These are phyloP conservation scores for Ormosia semicastrata DNA, from an alignment of 306 rosid species.

Conservation along the genomic window DNA sequence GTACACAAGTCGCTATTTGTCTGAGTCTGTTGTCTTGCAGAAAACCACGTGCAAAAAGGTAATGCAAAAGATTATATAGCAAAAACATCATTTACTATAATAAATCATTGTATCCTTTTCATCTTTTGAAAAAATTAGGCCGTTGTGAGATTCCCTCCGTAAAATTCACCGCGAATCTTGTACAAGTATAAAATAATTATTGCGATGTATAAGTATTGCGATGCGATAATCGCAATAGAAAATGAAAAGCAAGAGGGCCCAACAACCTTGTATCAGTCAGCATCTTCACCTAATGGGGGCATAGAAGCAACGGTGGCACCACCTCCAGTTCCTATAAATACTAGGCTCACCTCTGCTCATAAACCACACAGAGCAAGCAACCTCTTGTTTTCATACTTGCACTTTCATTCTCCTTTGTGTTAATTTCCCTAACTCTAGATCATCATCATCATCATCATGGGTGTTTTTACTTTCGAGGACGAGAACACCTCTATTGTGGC, in stretches of 20 bases:
- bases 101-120: no score
- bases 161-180: no score
- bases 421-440: background rate
- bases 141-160: no score
- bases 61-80: no score
- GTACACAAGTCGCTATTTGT: background rate
- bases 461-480: slow-evolving; percentile 22
- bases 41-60: background rate
- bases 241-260: background rate
- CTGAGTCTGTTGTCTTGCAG: background rate
- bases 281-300: background rate
- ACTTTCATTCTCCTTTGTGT: background rate
- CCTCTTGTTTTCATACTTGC: background rate
- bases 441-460: slow-evolving; percentile 24
- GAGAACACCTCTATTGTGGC: slow-evolving; percentile 21
- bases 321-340: slow-evolving; percentile 14
- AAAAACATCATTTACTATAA: no score
- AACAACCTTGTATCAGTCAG: background rate
- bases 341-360: background rate
- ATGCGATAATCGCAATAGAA: background rate
- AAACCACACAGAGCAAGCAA: background rate
- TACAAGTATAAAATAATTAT: background rate
- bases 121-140: no score
- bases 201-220: no score
- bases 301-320: background rate